Evolutionary conservation across 352 stramenopile species (phyloP), one percentile per base, ranked within the genome.

Genomic region (Pythium dissimile): DNA sequence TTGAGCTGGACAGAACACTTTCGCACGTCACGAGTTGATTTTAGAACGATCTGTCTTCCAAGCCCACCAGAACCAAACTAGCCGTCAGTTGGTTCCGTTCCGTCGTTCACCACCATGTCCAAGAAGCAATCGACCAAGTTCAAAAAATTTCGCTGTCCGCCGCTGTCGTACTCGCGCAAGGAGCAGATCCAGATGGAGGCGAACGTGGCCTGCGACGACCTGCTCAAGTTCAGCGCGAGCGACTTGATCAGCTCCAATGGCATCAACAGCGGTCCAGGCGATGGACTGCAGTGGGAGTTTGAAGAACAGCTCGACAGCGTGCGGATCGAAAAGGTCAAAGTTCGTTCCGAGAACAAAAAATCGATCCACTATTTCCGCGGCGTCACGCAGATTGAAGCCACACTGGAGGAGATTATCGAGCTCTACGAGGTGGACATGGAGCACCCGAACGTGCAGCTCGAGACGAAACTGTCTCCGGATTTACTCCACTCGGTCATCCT

Each of bases 91-190:
- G n/a, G n/a, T n/a, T n/a, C n/a, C n/a, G n/a, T n/a, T n/a, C n/a
- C n/a, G n/a, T n/a, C n/a, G n/a, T 24, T 12, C 0, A 13, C 13
- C 6, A 59, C 43, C 24, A 71, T 71, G 63, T 37, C 45, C 44
- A 83, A 81, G 67, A 80, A 67, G 18, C 78, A 73, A 41, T 60
- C 79, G 44, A 59, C 72, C 37, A 88, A 88, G 64, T 80, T 75
- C 66, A 88, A 88, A 66, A 87, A 87, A 52, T 92, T 92, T 57
- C 75, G 78, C 32, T 92, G 82, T 45, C 82, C 80, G 30, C 82
- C 79, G 52, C 71, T 92, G 1, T 88, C 82, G n/a, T 32, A 34
- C 12, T 71, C 69, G 31, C 72, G 77, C 60, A 71, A 71, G 63
- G 64, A 81, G 45, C 77, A 89, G 70, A 92, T 92, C 71, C 72